Evolutionary conservation across 1,284 basidiomycete species (phyloP), one percentile per base, ranked within the genome.

Genomic region (Leccinum fallax): DNA sequence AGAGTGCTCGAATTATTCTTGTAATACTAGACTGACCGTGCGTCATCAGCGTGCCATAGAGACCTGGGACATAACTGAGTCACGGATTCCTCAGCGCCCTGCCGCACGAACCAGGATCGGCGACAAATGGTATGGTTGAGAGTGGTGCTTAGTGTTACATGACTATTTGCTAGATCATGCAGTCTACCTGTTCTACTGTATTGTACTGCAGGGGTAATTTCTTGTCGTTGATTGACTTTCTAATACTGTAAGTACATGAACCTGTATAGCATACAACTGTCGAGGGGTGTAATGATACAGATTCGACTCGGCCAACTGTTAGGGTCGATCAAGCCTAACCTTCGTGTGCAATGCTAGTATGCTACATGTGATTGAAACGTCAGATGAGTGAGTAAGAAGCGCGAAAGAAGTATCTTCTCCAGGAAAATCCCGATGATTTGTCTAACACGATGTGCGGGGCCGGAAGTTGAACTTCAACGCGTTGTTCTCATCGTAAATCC

Each of bases 21-120:
- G 24, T 21, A 11, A 21, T 46, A 28, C n/a, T 49, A 49, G 40
- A 32, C 46, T 58, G 36, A 60, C 61, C 38, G 13, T 34, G 1
- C 53, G 58, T 61, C 19, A 53, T 43, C 51, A 94, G 88, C 85
- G 87, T 11, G 89, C 94, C 9, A 94, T 94, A 66, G 85, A 93
- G 64, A 82, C 90, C 0, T 95, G 94, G 76, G 77, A 89, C 36
- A 93, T 97, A 67, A 85, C 74, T 2, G 78, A 88, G 63, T 80
- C 89, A 2, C 81, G 78, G 61, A 88, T 93, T 61, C 90, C 91
- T 4, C 84, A 85, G 64, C 81, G 91, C 54, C 80, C 83, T 15
- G 78, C 83, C 38, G 81, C 84, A 2, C 76, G 79, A 65, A 85
- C 78, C 49, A 81, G 77, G 61, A 76, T 87, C 10, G 87, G 86